Percentiles rank a stretch among this genome's conserved stretches.
Evolutionary conservation across 1,139 yeast species (phyloP).

Genomic region (Taphrina deformans): DNA sequence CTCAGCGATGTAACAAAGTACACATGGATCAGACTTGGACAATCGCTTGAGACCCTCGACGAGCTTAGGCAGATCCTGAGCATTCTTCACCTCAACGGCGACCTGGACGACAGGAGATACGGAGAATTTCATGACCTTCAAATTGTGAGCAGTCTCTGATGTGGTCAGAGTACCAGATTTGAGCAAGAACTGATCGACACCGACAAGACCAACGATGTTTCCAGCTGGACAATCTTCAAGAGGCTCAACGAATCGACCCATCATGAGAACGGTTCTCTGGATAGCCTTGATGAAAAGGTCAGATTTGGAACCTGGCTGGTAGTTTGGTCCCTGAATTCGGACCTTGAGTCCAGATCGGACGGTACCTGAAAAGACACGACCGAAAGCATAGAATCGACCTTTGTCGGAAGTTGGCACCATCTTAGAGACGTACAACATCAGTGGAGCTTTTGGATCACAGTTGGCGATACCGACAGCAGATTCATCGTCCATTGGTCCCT

Average conservation of each 20-base stretch:
- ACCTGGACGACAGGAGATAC: conserved; percentile 99
- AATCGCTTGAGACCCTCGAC: conserved; percentile 99
- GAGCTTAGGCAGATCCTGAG: conserved; percentile 98
- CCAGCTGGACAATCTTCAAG: conserved; percentile 99
- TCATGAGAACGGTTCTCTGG: conserved; percentile 99
- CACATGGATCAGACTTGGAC: conserved; percentile 99
- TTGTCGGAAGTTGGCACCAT: conserved; percentile 99
- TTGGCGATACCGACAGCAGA: conserved; percentile 88
- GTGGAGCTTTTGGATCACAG: conserved; percentile 98
- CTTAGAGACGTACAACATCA: conserved; percentile 99
- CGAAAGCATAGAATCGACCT: conserved; percentile 99
- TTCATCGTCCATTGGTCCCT: conserved; percentile 97
- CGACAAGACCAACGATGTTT: conserved; percentile 99
- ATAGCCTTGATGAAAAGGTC: conserved; percentile 95
- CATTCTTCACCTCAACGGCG: conserved; percentile 99
- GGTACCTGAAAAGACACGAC: conserved; percentile 99
- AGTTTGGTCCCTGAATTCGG: conserved; percentile 99
- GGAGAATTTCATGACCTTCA: conserved; percentile 99
- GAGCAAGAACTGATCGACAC: conserved; percentile 99
- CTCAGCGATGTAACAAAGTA: conserved; percentile 78
- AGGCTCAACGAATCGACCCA: conserved; percentile 98
- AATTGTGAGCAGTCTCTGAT: conserved; percentile 94
- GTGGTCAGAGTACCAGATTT: conserved; percentile 99
- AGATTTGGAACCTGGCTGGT: conserved; percentile 96
- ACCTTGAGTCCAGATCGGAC: conserved; percentile 98